Evolutionary conservation across 2,329 filamentous ascomycete genomes (phyloP).

Genomic region (Epichloe amarillans): DNA sequence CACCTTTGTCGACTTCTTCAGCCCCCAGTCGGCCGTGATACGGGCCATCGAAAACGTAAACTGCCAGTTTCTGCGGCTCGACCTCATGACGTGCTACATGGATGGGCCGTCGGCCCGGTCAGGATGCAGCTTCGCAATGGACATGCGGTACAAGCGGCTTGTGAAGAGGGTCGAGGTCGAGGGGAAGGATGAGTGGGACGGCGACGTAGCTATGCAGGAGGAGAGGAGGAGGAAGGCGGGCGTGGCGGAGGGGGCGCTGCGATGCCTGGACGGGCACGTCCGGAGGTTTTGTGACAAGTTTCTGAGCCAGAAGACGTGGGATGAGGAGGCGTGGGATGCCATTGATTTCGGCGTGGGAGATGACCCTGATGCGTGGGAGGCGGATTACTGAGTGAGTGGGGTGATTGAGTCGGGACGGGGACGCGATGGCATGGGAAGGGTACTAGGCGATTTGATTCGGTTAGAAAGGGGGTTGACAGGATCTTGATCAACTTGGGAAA

Average conservation of each 20-base stretch:
- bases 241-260: not conserved
- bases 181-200: slow-evolving; percentile 8
- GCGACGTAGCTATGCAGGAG: slow-evolving; percentile 9
- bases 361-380: not conserved
- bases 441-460: too few relatives aligned
- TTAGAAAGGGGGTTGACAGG: too few relatives aligned
- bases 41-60: slow-evolving; percentile 19
- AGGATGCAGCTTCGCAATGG: slow-evolving; percentile 6
- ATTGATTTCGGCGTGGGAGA: not conserved
- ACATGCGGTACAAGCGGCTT: slow-evolving; percentile 8
- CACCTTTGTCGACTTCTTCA: slow-evolving; percentile 26
- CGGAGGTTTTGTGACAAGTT: slow-evolving; percentile 3
- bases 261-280: slow-evolving; percentile 2
- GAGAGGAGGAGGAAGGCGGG: not conserved
- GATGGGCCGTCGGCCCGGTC: not conserved
- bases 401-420: not conserved
- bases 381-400: not conserved
- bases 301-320: not conserved
- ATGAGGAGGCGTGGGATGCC: not conserved
- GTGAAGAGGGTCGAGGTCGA: not conserved
- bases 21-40: slow-evolving; percentile 14
- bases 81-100: slow-evolving; percentile 16
- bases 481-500: too few relatives aligned
- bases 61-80: slow-evolving; percentile 23
- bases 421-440: too few relatives aligned